phyloP scores from a whole-genome alignment of 148 eudicot species.

The Camellia sinensis region DNA sequence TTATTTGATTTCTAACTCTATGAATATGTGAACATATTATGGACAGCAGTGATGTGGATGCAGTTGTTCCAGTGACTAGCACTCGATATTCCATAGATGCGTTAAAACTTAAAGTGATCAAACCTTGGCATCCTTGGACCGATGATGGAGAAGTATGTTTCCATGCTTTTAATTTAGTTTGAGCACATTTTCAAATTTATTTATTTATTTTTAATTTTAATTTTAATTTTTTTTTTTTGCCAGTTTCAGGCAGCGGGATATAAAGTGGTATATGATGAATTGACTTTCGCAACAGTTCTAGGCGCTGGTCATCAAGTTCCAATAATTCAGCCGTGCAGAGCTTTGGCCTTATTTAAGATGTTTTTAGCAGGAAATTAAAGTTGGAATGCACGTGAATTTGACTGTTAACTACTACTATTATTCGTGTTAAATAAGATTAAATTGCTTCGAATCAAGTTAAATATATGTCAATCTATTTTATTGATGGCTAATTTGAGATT shows the following conservation, averaged over 20 bases:
- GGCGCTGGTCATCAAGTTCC: conserved; percentile 13
- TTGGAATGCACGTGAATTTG: neutral
- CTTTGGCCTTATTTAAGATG: conserved; percentile 4
- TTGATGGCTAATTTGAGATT: no score
- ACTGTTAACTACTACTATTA: neutral
- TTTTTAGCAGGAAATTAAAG: neutral
- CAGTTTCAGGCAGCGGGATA: conserved; percentile 17
- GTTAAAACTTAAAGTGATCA: conserved; percentile 21
- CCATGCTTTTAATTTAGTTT: neutral
- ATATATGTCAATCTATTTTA: no score
- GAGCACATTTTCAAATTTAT: neutral
- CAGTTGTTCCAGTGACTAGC: conserved; percentile 27
- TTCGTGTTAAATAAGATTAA: neutral
- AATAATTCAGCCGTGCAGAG: neutral
- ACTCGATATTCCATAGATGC: no score
- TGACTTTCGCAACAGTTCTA: conserved; percentile 3
- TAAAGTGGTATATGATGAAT: conserved; percentile 10
- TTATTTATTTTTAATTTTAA: no score
- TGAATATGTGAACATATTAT: no score
- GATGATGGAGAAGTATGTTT: conserved; percentile 20
- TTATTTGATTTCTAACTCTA: neutral
- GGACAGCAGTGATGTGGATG: conserved; percentile 34
- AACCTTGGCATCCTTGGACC: conserved; percentile 29
- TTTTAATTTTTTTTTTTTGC: neutral
- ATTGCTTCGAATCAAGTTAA: no score